Conservation (phyloP, 2,329 filamentous ascomycete species). For the Raffaelea arxii region DNA sequence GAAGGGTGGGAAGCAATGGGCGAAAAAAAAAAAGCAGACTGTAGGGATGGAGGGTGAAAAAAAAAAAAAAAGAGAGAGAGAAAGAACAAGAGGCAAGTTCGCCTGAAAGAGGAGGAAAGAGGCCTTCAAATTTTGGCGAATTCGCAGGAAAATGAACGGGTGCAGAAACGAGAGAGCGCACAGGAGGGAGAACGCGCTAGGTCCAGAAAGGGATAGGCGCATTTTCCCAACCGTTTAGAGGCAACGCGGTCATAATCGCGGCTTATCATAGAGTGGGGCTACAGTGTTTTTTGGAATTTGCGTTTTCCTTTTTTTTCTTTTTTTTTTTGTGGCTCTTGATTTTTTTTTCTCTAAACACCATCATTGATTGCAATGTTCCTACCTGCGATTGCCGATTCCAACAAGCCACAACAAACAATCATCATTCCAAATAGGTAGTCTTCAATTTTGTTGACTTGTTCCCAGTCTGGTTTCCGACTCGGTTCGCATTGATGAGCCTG, state of each 20-base stretch:
- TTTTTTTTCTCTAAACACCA: not conserved
- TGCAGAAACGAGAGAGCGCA: constrained; percentile 6
- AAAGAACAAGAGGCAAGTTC: not conserved
- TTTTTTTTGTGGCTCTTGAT: not conserved
- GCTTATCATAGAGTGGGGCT: not conserved
- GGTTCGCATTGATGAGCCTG: too few species aligned
- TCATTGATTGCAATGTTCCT: not conserved
- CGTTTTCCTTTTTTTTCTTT: not conserved
- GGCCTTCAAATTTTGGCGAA: constrained; percentile 10
- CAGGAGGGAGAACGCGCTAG: constrained; percentile 1
- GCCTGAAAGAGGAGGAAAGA: not conserved
- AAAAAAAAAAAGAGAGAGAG: constrained; percentile 1
- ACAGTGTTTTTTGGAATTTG: not conserved
- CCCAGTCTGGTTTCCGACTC: too few species aligned
- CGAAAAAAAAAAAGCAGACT: constrained; percentile 4
- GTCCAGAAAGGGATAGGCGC: constrained; percentile 2
- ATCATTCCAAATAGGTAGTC: too few species aligned
- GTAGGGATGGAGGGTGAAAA: constrained; percentile 3
- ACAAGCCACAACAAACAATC: not conserved
- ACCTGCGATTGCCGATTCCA: too few species aligned
- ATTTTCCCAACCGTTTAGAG: too few species aligned
- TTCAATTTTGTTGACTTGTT: too few species aligned
- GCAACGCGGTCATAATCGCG: constrained; percentile 2
- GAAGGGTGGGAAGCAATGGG: not conserved
- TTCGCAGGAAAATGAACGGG: constrained; percentile 4